A percentile compares a stretch with the other conserved stretches of the same genome.
These are phyloP conservation scores for Larix sibirica DNA, from an alignment of 83 land plant species.

Conservation along the genomic window DNA sequence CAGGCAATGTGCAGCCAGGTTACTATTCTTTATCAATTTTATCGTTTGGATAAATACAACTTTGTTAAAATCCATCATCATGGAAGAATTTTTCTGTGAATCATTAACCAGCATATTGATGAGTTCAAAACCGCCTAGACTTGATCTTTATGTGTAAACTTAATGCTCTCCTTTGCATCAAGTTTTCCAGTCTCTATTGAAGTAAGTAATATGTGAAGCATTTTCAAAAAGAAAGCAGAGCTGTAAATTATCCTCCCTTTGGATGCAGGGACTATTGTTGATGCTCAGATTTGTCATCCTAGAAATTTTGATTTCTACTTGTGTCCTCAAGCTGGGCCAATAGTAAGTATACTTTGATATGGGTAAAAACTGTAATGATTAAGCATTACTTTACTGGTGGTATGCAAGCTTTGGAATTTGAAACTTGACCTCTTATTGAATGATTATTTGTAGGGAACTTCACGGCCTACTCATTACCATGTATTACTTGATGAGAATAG, in stretches of 20 bases:
- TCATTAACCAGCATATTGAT: too few species aligned
- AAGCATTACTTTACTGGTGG: neutral
- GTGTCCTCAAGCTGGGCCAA: conserved; percentile 79
- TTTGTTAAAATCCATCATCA: neutral
- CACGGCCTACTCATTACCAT: conserved; percentile 66
- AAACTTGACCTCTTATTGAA: neutral
- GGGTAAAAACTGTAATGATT: neutral
- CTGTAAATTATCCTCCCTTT: neutral
- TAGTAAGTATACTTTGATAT: conserved; percentile 43
- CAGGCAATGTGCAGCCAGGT: conserved; percentile 89
- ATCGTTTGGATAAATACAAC: neutral
- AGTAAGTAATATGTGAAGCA: neutral
- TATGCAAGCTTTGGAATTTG: neutral
- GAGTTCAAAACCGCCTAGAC: too few species aligned
- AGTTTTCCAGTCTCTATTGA: too few species aligned
- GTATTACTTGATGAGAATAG: conserved; percentile 63
- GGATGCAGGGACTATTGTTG: conserved; percentile 82
- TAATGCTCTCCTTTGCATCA: too few species aligned
- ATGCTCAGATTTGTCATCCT: conserved; percentile 82
- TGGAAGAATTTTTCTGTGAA: neutral
- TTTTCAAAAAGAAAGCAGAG: too few species aligned
- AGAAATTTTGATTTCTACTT: conserved; percentile 86
- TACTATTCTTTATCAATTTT: neutral
- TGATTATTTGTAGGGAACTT: conserved; percentile 52
- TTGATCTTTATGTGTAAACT: too few species aligned